Evolutionary conservation across 2,329 filamentous ascomycete genomes (phyloP).

Genomic region (Coniochaeta prunicola): DNA sequence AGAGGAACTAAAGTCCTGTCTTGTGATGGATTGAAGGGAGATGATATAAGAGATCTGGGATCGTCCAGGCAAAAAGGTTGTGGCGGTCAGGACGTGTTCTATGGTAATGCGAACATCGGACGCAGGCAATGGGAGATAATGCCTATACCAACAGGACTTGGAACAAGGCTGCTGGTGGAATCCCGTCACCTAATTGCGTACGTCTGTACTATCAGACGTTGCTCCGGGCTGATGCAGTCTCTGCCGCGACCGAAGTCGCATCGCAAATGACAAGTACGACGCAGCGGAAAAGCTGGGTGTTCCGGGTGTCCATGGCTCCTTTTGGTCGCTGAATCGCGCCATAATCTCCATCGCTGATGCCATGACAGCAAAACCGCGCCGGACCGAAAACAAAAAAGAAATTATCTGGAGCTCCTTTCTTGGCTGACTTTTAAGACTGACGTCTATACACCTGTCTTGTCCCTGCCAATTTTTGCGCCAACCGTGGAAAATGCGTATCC

Average conservation of each 20-base stretch:
- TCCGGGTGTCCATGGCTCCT: neutral
- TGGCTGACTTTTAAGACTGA: neutral
- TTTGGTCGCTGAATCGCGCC: constrained; percentile 15
- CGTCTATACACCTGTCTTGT: neutral
- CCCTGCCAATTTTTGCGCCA: neutral
- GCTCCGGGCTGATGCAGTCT: neutral
- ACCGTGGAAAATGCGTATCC: neutral
- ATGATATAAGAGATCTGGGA: neutral
- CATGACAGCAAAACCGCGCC: constrained; percentile 7
- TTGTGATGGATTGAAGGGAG: neutral
- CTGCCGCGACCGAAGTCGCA: neutral
- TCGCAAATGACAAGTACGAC: neutral
- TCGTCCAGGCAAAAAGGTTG: neutral
- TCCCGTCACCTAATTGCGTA: constrained; percentile 12
- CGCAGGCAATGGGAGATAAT: neutral
- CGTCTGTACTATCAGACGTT: constrained; percentile 6
- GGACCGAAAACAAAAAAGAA: neutral
- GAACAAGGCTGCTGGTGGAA: constrained; percentile 10
- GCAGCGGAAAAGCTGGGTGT: neutral
- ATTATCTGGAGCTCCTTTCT: neutral
- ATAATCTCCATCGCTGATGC: constrained; percentile 18
- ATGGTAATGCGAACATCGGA: neutral
- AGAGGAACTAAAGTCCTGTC: neutral
- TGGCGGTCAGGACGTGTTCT: neutral
- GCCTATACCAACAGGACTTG: neutral